A percentile compares a stretch with the other conserved stretches of the same genome.
These are phyloP conservation scores for Taiwanofungus camphoratus DNA, from an alignment of 1,284 basidiomycete species.

Conservation along the genomic window DNA sequence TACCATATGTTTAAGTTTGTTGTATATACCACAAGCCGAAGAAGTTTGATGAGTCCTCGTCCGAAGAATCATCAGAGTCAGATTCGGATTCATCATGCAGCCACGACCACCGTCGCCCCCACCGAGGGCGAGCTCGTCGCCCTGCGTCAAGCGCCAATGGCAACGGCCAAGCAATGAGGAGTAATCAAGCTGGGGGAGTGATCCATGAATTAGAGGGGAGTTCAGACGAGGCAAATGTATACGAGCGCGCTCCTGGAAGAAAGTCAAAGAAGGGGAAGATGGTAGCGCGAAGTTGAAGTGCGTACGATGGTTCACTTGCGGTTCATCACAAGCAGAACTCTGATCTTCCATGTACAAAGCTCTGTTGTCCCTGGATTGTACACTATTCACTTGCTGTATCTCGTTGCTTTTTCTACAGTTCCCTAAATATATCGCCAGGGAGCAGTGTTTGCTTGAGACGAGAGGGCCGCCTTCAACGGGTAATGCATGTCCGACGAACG, in stretches of 20 bases:
- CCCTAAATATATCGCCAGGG: too few relatives aligned
- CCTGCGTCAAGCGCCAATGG: slow-evolving; percentile 14
- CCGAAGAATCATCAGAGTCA: slow-evolving; percentile 47
- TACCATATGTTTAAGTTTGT: slow-evolving; percentile 52
- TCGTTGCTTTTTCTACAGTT: too few relatives aligned
- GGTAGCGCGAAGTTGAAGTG: slow-evolving; percentile 19
- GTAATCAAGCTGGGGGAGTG: slow-evolving; percentile 19
- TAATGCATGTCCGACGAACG: too few relatives aligned
- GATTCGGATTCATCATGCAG: slow-evolving; percentile 35
- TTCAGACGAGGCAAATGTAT: slow-evolving; percentile 43
- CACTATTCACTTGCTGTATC: too few relatives aligned
- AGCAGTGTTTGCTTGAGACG: too few relatives aligned
- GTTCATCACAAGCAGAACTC: too few relatives aligned
- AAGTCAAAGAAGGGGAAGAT: slow-evolving; percentile 40
- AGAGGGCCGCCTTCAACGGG: too few relatives aligned
- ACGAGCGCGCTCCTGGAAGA: slow-evolving; percentile 42
- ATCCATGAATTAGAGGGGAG: slow-evolving; percentile 32
- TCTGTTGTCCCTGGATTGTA: too few relatives aligned
- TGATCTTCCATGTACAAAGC: too few relatives aligned
- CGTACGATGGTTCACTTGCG: too few relatives aligned
- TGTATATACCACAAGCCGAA: slow-evolving; percentile 85
- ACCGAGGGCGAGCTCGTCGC: slow-evolving; percentile 16
- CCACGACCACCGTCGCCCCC: slow-evolving; percentile 25
- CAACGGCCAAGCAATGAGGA: slow-evolving; percentile 20
- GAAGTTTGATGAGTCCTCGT: slow-evolving; percentile 75